These are phyloP conservation scores for Ascochyta koolunga DNA, from an alignment of 2,329 filamentous ascomycete genomes.

Conservation along the genomic window DNA sequence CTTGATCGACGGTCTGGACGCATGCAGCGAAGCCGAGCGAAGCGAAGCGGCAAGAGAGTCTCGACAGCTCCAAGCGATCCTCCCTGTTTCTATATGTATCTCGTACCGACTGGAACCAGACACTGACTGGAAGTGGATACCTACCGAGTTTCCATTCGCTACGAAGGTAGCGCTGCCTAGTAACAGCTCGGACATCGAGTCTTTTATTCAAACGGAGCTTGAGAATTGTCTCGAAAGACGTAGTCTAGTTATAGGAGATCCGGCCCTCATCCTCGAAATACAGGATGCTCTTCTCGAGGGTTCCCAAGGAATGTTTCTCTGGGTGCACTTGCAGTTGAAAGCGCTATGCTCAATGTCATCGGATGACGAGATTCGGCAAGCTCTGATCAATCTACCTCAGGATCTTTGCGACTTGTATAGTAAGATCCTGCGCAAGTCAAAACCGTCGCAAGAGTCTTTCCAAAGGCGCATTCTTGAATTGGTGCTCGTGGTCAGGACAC, in stretches of 20 bases:
- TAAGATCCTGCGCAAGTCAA: constrained; percentile 10
- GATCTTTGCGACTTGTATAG: constrained; percentile 24
- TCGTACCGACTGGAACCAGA: no score
- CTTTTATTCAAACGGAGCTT: constrained; percentile 37
- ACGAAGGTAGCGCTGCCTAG: no score
- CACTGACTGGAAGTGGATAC: no score
- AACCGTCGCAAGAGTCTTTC: constrained; percentile 5
- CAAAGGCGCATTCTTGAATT: constrained; percentile 42
- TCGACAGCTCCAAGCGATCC: no score
- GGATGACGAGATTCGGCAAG: constrained; percentile 34
- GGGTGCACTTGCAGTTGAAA: constrained; percentile 13
- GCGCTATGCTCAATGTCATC: neutral
- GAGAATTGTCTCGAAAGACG: constrained; percentile 22
- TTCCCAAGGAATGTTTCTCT: constrained; percentile 37
- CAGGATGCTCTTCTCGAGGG: constrained; percentile 29
- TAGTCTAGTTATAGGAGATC: constrained; percentile 29
- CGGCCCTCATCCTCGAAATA: constrained; percentile 33
- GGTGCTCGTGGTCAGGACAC: constrained; percentile 35
- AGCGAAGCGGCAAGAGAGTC: no score
- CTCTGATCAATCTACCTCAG: constrained; percentile 24
- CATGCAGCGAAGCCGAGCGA: no score
- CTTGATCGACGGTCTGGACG: no score
- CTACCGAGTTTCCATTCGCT: no score
- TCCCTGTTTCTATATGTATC: no score
- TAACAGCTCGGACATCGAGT: constrained; percentile 27